These are phyloP conservation scores for Hydrangea macrophylla DNA, from an alignment of 148 eudicot species.

Conservation along the genomic window DNA sequence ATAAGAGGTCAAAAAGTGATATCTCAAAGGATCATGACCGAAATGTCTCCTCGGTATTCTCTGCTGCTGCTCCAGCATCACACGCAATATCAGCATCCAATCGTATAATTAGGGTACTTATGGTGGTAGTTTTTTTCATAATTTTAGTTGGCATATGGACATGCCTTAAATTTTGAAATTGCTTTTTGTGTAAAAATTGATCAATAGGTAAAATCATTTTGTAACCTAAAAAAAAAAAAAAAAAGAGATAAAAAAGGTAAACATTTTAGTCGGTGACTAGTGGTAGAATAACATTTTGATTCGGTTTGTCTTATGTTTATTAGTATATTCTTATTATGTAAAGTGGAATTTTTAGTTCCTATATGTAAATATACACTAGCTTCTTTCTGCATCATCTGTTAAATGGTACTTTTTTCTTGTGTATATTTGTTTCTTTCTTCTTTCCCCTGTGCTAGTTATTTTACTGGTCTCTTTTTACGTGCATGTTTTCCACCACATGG, in stretches of 20 bases:
- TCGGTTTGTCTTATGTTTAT: too few species aligned
- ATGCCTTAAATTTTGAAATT: constrained; percentile 10
- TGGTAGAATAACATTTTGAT: not conserved
- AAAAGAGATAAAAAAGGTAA: too few species aligned
- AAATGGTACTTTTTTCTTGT: too few species aligned
- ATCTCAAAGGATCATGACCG: not conserved
- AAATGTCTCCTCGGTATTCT: not conserved
- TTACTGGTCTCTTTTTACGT: too few species aligned
- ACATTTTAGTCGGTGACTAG: not conserved
- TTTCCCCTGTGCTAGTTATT: too few species aligned
- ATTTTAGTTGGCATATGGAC: constrained; percentile 40
- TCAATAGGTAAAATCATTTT: too few species aligned
- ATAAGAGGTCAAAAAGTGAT: constrained; percentile 5
- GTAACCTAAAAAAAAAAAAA: too few species aligned
- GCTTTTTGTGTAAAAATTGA: not conserved
- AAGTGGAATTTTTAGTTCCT: not conserved
- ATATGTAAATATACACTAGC: too few species aligned
- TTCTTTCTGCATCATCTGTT: too few species aligned
- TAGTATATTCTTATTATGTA: not conserved
- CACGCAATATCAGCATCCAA: constrained; percentile 5
- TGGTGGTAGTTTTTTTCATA: constrained; percentile 37
- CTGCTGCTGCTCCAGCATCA: not conserved
- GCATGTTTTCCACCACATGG: too few species aligned
- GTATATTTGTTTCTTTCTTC: too few species aligned
- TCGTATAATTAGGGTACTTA: constrained; percentile 35